Conservation (phyloP, 2,329 filamentous ascomycete genomes). For the Curvularia lunata region DNA sequence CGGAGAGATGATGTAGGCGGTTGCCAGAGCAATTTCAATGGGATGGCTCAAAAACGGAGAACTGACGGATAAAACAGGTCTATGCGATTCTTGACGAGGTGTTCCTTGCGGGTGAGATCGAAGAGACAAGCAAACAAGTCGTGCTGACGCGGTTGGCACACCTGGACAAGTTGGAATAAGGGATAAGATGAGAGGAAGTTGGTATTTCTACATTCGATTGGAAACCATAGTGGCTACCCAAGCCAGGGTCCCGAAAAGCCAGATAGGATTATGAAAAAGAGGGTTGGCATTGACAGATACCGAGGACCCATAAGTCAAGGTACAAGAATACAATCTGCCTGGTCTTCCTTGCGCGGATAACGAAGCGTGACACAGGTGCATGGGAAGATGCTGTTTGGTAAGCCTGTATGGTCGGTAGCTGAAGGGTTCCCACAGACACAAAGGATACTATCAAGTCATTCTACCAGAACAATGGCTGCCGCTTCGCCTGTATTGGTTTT, state of each 20-base stretch:
- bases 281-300: neutral
- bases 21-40: neutral
- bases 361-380: neutral
- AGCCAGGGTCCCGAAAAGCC: neutral
- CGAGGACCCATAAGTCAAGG: neutral
- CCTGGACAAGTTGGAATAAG: conserved; percentile 88
- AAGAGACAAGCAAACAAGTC: conserved; percentile 98
- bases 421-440: neutral
- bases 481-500: neutral
- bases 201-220: neutral
- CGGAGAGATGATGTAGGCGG: neutral
- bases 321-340: neutral
- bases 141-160: conserved; percentile 93
- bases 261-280: neutral
- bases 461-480: neutral
- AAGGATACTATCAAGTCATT: neutral
- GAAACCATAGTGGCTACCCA: neutral
- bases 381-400: neutral
- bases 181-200: neutral
- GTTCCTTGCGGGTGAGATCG: conserved; percentile 95
- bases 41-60: neutral
- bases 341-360: neutral
- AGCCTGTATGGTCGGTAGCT: neutral
- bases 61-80: conserved; percentile 61
- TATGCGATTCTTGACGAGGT: conserved; percentile 99